A percentile compares a stretch with the other conserved stretches of the same genome.
phyloP scores from a whole-genome alignment of 495 filamentous ascomycete species.

The Lichenothelia convexa region DNA sequence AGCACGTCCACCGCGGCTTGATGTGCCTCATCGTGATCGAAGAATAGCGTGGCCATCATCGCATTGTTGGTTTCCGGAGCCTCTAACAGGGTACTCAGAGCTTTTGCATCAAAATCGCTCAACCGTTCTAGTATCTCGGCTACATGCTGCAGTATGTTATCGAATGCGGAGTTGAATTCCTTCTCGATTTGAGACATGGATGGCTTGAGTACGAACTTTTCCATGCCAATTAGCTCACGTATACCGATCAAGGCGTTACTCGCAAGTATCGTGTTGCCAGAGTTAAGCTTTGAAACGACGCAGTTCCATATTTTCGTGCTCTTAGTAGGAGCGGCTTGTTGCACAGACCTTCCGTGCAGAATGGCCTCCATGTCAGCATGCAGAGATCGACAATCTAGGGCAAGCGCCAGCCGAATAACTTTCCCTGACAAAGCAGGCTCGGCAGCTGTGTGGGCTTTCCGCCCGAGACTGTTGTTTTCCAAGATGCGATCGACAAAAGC shows the following conservation, averaged over 20 bases:
- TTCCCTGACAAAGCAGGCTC: constrained; percentile 25
- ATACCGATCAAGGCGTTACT: constrained; percentile 53
- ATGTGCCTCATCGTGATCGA: constrained; percentile 47
- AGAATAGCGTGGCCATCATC: constrained; percentile 51
- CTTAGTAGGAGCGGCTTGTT: constrained; percentile 45
- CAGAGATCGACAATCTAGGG: constrained; percentile 57
- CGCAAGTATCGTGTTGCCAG: constrained; percentile 44
- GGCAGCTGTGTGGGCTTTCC: constrained; percentile 8
- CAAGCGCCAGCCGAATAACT: constrained; percentile 51
- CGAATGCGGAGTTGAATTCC: constrained; percentile 58
- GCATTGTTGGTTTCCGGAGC: constrained; percentile 43
- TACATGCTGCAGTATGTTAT: constrained; percentile 47
- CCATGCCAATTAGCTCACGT: constrained; percentile 46
- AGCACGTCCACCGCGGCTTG: constrained; percentile 61
- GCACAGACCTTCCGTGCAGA: constrained; percentile 36
- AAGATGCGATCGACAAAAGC: constrained; percentile 21
- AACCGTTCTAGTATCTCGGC: constrained; percentile 57
- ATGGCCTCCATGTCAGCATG: constrained; percentile 53
- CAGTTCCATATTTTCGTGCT: constrained; percentile 58
- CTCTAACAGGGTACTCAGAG: constrained; percentile 46
- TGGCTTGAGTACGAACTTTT: constrained; percentile 42
- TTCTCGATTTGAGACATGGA: constrained; percentile 33
- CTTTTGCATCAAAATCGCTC: constrained; percentile 46
- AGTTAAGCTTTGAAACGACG: constrained; percentile 47
- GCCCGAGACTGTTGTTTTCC: neutral